phyloP scores from a whole-genome alignment of 495 filamentous ascomycete species.

The Astrothelium macrocarpum region DNA sequence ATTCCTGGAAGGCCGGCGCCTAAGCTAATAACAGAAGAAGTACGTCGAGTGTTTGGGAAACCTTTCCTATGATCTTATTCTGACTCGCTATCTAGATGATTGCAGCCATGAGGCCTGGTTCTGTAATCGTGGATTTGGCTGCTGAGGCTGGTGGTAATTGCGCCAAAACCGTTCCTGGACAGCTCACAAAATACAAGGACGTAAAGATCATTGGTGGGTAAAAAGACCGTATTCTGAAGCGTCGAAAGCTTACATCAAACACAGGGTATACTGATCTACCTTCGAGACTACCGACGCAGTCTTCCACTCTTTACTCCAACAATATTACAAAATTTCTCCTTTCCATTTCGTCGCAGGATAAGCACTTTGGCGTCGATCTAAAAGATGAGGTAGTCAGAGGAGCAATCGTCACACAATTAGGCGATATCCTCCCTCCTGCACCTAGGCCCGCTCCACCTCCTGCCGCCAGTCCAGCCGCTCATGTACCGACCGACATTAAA shows the following conservation, averaged over 20 bases:
- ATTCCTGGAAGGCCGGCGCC: conserved; percentile 71
- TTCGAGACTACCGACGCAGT: conserved; percentile 68
- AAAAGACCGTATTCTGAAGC: too few relatives aligned
- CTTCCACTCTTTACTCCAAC: conserved; percentile 75
- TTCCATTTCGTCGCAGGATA: conserved; percentile 64
- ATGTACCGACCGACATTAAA: conserved; percentile 35
- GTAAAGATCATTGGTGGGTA: conserved; percentile 78
- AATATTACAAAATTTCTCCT: conserved; percentile 77
- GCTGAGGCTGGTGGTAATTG: conserved; percentile 76
- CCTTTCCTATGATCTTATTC: conserved; percentile 22
- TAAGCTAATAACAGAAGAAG: conserved; percentile 54
- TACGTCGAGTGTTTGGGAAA: not conserved
- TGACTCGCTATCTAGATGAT: conserved; percentile 48
- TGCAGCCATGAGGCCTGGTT: conserved; percentile 69
- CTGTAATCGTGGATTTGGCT: conserved; percentile 70
- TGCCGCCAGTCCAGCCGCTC: conserved; percentile 37
- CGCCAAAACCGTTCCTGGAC: conserved; percentile 59
- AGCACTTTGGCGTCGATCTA: conserved; percentile 63
- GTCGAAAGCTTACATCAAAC: not conserved
- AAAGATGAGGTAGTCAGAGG: conserved; percentile 72
- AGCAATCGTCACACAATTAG: conserved; percentile 64
- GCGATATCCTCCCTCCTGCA: conserved; percentile 60
- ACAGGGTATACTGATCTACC: conserved; percentile 72
- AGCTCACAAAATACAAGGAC: conserved; percentile 57
- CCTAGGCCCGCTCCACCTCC: conserved; percentile 63